phyloP scores from a whole-genome alignment of 2,329 filamentous ascomycete genomes.

The Xylariaceae sp. region DNA sequence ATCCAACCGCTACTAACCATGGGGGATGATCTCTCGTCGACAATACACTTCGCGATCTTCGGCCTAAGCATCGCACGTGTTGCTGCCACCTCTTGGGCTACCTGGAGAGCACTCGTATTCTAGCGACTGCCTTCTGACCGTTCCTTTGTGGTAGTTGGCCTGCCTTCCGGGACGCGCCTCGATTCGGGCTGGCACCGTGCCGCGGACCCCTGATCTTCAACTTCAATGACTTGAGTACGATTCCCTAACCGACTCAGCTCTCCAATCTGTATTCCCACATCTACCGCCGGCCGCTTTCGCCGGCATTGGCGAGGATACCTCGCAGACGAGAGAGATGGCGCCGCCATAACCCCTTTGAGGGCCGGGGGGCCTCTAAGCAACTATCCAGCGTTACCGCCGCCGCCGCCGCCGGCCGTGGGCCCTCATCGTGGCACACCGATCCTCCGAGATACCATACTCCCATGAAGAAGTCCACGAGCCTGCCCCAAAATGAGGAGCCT shows the following conservation, averaged over 20 bases:
- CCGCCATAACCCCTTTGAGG: constrained; percentile 29
- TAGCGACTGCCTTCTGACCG: too few species aligned
- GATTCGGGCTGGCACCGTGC: too few species aligned
- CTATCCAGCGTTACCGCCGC: constrained; percentile 17
- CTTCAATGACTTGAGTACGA: constrained; percentile 18
- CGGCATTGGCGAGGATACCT: constrained; percentile 37
- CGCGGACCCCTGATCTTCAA: too few species aligned
- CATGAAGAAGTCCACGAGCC: background rate
- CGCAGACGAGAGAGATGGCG: constrained; percentile 30
- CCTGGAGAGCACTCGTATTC: too few species aligned
- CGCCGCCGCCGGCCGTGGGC: constrained; percentile 17
- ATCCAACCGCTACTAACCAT: too few species aligned
- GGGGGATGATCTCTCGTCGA: too few species aligned
- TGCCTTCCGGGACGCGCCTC: too few species aligned
- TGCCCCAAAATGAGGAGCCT: constrained; percentile 1
- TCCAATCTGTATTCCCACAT: constrained; percentile 27
- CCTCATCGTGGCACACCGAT: constrained; percentile 17
- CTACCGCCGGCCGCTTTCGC: constrained; percentile 28
- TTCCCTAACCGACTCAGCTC: constrained; percentile 8
- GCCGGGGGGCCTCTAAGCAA: constrained; percentile 28
- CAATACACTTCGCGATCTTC: too few species aligned
- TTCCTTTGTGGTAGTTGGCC: too few species aligned
- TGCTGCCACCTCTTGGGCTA: too few species aligned
- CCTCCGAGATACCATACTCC: constrained; percentile 14
- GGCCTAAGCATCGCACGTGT: too few species aligned